Conservation (phyloP, 2,329 filamentous ascomycete genomes). For the Pseudogymnoascus sp. region DNA sequence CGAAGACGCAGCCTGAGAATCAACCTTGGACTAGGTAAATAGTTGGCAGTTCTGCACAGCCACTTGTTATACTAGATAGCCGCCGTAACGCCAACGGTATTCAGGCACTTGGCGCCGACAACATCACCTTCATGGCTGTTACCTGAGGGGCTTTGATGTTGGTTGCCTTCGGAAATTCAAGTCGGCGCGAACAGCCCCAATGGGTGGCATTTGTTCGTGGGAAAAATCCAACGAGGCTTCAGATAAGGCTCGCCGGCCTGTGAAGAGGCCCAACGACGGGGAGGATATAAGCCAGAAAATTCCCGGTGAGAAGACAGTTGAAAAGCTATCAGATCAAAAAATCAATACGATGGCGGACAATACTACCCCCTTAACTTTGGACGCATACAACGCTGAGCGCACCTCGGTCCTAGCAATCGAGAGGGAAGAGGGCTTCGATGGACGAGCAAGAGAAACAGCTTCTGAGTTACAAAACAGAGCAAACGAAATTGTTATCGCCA, state of each 20-base stretch:
- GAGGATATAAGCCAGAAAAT: neutral
- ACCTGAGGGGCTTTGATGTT: neutral
- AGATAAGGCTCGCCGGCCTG: neutral
- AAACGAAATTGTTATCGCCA: conserved; percentile 22
- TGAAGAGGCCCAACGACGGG: neutral
- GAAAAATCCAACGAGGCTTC: neutral
- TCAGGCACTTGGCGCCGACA: neutral
- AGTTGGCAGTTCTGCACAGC: neutral
- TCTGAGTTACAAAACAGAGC: conserved; percentile 23
- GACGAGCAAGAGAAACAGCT: conserved; percentile 17
- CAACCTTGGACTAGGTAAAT: conserved; percentile 4
- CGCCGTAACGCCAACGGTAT: neutral
- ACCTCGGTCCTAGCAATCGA: conserved; percentile 18
- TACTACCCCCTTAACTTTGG: neutral
- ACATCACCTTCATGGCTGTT: neutral
- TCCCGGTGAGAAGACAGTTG: neutral
- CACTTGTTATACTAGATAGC: conserved; percentile 1
- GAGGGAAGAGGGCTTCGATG: conserved; percentile 24
- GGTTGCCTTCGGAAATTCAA: neutral
- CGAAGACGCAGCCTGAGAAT: neutral
- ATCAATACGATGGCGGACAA: neutral
- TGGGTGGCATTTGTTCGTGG: conserved; percentile 3
- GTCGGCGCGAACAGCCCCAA: neutral
- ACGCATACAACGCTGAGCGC: conserved; percentile 7
- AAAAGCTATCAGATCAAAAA: neutral